Percentiles rank a stretch among this genome's conserved stretches.
Evolutionary conservation across 2,329 filamentous ascomycete species (phyloP).

Genomic region (Clonostachys chloroleuca): DNA sequence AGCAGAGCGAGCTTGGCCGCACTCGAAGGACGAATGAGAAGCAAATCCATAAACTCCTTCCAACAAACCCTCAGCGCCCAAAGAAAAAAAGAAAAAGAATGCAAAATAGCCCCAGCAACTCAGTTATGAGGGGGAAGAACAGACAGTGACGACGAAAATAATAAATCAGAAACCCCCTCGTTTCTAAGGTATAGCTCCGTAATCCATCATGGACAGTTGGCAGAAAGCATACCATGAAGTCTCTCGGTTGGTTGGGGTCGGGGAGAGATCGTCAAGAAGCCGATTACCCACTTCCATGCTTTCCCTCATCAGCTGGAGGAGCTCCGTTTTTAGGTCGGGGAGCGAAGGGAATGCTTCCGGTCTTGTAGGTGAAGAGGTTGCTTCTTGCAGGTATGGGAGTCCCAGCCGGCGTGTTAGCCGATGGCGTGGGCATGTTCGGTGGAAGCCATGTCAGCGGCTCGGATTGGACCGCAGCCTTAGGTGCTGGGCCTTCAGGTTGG

Average conservation of each 20-base stretch:
- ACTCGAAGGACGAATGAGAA: not conserved
- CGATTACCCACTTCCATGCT: no score
- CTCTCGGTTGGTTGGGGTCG: no score
- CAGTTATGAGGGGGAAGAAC: not conserved
- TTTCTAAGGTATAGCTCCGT: no score
- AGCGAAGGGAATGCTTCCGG: conserved; percentile 46
- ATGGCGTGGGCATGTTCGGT: conserved; percentile 35
- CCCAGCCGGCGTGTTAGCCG: conserved; percentile 20
- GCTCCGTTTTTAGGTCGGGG: conserved; percentile 11
- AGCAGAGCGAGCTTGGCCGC: conserved; percentile 4
- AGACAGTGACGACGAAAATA: not conserved
- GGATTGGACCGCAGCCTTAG: conserved; percentile 24
- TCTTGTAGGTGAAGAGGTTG: conserved; percentile 29
- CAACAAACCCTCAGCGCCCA: not conserved
- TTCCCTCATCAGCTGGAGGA: not conserved
- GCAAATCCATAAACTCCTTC: not conserved
- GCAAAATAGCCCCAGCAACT: not conserved
- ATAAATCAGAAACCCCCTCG: not conserved
- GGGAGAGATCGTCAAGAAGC: no score
- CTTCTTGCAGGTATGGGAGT: conserved; percentile 29
- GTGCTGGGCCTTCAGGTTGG: conserved; percentile 46
- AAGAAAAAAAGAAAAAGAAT: no score
- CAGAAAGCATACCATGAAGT: no score
- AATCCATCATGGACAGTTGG: no score
- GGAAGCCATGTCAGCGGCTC: conserved; percentile 47